A percentile compares a stretch with the other conserved stretches of the same genome.
Evolutionary conservation across 2,329 filamentous ascomycete species (phyloP).

Genomic region (Cercospora beticola): DNA sequence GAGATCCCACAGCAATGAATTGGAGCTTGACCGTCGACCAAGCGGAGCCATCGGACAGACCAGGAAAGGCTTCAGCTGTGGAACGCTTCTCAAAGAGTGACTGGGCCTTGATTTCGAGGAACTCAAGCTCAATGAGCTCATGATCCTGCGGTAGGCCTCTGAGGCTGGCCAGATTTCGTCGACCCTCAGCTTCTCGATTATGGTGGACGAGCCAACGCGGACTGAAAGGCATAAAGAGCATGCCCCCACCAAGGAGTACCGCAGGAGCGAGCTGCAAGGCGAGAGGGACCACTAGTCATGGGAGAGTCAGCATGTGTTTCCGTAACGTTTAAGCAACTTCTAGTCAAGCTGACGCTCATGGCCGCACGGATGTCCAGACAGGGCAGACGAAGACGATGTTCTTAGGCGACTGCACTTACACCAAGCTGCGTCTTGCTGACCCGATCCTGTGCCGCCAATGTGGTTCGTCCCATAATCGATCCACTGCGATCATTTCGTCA

Average conservation of each 20-base stretch:
- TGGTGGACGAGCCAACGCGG: conserved; percentile 75
- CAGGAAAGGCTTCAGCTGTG: conserved; percentile 66
- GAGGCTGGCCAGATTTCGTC: conserved; percentile 61
- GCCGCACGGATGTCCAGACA: not conserved
- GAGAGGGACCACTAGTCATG: conserved; percentile 57
- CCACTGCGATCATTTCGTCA: not conserved
- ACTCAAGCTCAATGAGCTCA: conserved; percentile 71
- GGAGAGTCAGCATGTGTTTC: not conserved
- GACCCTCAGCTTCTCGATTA: conserved; percentile 66
- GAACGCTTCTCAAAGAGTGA: conserved; percentile 74
- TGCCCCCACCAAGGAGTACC: conserved; percentile 64
- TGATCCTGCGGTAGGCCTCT: conserved; percentile 62
- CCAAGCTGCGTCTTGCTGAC: conserved; percentile 70
- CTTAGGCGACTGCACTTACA: conserved; percentile 21
- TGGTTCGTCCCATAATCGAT: conserved; percentile 38
- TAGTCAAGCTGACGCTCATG: not conserved
- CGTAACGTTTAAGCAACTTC: not conserved
- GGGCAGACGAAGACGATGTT: not conserved
- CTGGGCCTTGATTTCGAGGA: conserved; percentile 80
- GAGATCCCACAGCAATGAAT: conserved; percentile 63
- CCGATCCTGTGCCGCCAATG: conserved; percentile 55
- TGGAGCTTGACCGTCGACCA: conserved; percentile 66
- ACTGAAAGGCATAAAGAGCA: conserved; percentile 72
- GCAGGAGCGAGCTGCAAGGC: conserved; percentile 70
- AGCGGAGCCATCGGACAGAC: conserved; percentile 58